Evolutionary conservation across 192 early-diverging fungal genomes (phyloP), one percentile per base, ranked within the genome.

Genomic region (Backusella luteola): DNA sequence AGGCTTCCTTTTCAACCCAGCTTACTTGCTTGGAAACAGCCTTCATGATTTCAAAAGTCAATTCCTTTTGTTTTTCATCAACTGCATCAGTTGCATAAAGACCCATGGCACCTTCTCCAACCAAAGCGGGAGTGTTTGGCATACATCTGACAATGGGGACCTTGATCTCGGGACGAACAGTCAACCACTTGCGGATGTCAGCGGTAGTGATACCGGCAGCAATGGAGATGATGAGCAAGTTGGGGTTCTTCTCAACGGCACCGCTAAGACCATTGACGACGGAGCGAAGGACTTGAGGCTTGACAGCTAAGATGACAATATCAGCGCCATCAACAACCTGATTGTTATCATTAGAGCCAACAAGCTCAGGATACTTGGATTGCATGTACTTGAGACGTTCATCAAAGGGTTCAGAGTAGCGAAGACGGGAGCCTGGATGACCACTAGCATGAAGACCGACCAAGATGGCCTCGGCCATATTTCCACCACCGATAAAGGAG

Each of bases 91-190:
- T 87, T 0, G 95, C 95, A 74, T 86, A 97, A 75, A 97, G 78
- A 4, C 96, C 97, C 5, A 94, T 86, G 0, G 97, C 97, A 21
- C 97, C 97, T 80, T 97, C 93, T 49, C 84, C 84, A 0, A 96
- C 91, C 8, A 98, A 81, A 4, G 96, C 91, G 34, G 96, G 96
- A n/a, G 96, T 98, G 77, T 98, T 98, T 77, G 96, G 96, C 96
- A 98, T 98, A 70, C 90, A 91, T 19, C 96, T 79, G 32, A 98
- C 94, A 29, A 98, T 76, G 29, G 42, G 12, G 14, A 46, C 23
- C 39, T 26, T 46, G 3, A 73, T 52, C 19, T 74, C 77, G 23
- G 80, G 67, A 38, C 71, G 56, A 12, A 52, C 29, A 53, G 80
- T 76, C 78, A 95, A 86, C 93, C 96, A 98, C 23, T 88, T 86